Evolutionary conservation across 2,329 filamentous ascomycete species (phyloP), one percentile per base, ranked within the genome.

Genomic region (Trichoderma atroviride): DNA sequence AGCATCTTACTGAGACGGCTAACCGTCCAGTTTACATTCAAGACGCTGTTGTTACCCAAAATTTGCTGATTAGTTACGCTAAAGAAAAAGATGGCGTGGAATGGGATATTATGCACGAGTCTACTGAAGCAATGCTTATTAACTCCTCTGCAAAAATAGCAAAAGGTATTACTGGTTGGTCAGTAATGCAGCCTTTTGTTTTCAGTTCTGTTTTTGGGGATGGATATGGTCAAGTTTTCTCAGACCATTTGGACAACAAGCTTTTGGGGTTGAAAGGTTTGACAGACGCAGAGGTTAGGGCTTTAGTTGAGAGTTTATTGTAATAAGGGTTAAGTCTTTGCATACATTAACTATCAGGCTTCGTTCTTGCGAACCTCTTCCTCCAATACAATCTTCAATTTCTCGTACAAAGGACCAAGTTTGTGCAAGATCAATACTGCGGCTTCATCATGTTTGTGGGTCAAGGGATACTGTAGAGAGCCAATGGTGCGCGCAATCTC

Each of bases 1-100:
- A 50, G 13, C 52, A 66, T 29, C 52, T 57, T 29, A 7, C 35
- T 14, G 62, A 57, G 37, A 66, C 62, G 27, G 14, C 52, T 5
- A 66, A 66, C 24, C 62, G 53, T 35, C 52, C 62, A 7, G 37
- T 66, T 4, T 58, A 57, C 9, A 58, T 66, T 9, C 62, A 66
- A 4, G 62, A 66, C 19, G 53, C 53, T 13, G 53, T 50, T 5
- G 29, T 66, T 33, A 66, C 62, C 7, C 62, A 65, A 27, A 66
- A 66, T 4, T 13, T n/a, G 19, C 19, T 66, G 2, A 58, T 66
- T 10, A 19, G 19, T 4, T 66, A 58, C 9, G 62, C 53, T 7
- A 43, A 47, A 31, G 37, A 66, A 16, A 57, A 47, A 3, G 62
- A 66, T 13, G 24, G 53, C 2, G n/a, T 43, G 13, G 35, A 43